phyloP scores from a whole-genome alignment of 176 grass and related monocot species.

The Areca catechu region DNA sequence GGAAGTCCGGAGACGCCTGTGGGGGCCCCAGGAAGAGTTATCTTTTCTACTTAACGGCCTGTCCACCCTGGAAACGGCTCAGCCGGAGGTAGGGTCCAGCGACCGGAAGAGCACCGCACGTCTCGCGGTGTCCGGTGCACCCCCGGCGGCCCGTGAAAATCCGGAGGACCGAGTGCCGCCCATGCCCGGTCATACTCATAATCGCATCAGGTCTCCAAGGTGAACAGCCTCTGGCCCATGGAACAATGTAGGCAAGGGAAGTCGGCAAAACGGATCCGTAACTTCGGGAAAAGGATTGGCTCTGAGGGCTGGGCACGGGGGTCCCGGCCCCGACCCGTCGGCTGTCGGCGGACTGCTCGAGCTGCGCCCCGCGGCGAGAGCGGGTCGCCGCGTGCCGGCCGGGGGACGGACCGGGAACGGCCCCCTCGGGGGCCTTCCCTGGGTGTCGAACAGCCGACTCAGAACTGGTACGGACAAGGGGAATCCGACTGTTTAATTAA shows the following conservation, averaged over 20 bases:
- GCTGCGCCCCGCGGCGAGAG: slow-evolving; percentile 22
- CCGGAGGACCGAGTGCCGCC: slow-evolving; percentile 36
- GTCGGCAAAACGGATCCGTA: slow-evolving; percentile 33
- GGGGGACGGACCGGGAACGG: slow-evolving; percentile 4
- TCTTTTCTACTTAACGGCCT: slow-evolving; percentile 18
- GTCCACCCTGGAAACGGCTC: slow-evolving; percentile 9
- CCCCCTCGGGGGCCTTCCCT: slow-evolving; percentile 24
- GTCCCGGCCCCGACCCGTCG: slow-evolving; percentile 1
- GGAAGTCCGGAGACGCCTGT: too few species aligned
- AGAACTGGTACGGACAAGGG: slow-evolving; percentile 43
- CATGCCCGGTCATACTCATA: slow-evolving; percentile 40
- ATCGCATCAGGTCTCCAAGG: slow-evolving; percentile 49
- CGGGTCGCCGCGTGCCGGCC: slow-evolving; percentile 17
- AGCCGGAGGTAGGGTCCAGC: slow-evolving; percentile 49
- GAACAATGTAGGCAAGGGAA: slow-evolving; percentile 38
- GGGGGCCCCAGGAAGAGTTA: slow-evolving; percentile 14
- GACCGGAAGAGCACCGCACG: slow-evolving; percentile 52
- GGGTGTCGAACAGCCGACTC: slow-evolving; percentile 27
- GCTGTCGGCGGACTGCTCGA: too few species aligned
- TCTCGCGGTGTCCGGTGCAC: slow-evolving; percentile 53
- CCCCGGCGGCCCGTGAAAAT: slow-evolving; percentile 60
- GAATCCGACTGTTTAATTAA: slow-evolving; percentile 49
- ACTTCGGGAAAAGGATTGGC: slow-evolving; percentile 20
- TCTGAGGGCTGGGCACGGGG: slow-evolving; percentile 17
- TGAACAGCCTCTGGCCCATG: slow-evolving; percentile 37